These are phyloP conservation scores for Ceratobasidium sp. DNA, from an alignment of 1,284 basidiomycete species.

Conservation along the genomic window DNA sequence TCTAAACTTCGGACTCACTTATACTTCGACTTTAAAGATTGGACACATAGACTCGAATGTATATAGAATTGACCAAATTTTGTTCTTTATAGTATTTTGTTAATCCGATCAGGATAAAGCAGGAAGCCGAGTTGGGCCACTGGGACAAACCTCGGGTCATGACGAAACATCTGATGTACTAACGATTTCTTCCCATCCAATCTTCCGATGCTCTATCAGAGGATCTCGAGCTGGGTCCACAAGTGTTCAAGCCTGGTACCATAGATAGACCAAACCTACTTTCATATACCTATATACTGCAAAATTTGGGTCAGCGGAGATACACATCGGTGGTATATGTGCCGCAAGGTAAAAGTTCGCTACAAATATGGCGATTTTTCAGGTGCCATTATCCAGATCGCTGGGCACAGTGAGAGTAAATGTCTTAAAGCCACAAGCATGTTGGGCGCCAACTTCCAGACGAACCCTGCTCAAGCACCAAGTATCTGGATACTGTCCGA, in stretches of 20 bases:
- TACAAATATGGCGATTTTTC: background rate
- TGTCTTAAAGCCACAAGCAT: background rate
- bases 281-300: background rate
- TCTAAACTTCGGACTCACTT: background rate
- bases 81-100: background rate
- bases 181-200: background rate
- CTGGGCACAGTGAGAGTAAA: background rate
- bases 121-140: background rate
- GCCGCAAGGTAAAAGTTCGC: background rate
- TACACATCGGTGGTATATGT: conserved; percentile 1
- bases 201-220: conserved; percentile 3
- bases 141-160: conserved; percentile 37
- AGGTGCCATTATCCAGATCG: background rate
- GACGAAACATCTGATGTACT: conserved; percentile 18
- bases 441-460: background rate
- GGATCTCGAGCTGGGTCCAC: background rate
- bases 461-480: background rate
- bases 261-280: background rate
- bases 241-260: background rate
- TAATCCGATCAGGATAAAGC: background rate
- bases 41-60: conserved; percentile 17
- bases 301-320: conserved; percentile 8
- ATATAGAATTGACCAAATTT: conserved; percentile 13
- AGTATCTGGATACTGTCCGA: background rate
- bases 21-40: background rate